Evolutionary conservation across 1,284 basidiomycete genomes (phyloP).

Genomic region (Megacollybia platyphylla): DNA sequence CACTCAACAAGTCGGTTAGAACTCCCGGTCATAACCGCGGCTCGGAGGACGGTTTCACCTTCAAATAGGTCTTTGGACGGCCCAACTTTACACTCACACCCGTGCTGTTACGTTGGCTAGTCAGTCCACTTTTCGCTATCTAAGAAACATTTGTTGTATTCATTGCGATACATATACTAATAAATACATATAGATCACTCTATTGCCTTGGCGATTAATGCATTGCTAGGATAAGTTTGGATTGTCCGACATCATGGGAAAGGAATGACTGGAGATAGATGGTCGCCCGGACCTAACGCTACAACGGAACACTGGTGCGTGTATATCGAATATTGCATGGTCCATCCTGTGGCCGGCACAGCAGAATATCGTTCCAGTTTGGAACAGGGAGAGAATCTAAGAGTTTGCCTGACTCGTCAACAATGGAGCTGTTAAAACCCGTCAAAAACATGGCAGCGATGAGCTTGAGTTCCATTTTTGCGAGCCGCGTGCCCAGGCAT

Average conservation of each 20-base stretch:
- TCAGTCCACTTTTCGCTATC: no score
- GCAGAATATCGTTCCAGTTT: constrained; percentile 64
- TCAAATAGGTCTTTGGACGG: constrained; percentile 14
- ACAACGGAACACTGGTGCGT: constrained; percentile 21
- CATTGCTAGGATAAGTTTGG: no score
- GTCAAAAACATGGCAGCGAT: constrained; percentile 51
- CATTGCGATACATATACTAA: no score
- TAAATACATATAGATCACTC: no score
- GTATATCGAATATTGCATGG: constrained; percentile 41
- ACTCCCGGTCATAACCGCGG: constrained; percentile 4
- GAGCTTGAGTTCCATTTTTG: constrained; percentile 58
- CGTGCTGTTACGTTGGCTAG: not conserved
- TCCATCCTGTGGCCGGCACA: constrained; percentile 45
- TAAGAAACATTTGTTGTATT: no score
- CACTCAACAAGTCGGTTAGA: constrained; percentile 9
- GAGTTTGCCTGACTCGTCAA: constrained; percentile 34
- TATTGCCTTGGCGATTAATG: no score
- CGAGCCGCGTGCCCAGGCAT: constrained; percentile 60
- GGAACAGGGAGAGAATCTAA: constrained; percentile 37
- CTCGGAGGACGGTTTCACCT: constrained; percentile 24
- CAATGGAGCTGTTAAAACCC: constrained; percentile 40
- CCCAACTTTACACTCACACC: not conserved
- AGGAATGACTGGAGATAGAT: constrained; percentile 10
- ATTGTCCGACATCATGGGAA: not conserved
- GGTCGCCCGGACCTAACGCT: constrained; percentile 4